Evolutionary conservation across 441 rosid genomes (phyloP), one percentile per base, ranked within the genome.

Genomic region (Mallotus japonicus): DNA sequence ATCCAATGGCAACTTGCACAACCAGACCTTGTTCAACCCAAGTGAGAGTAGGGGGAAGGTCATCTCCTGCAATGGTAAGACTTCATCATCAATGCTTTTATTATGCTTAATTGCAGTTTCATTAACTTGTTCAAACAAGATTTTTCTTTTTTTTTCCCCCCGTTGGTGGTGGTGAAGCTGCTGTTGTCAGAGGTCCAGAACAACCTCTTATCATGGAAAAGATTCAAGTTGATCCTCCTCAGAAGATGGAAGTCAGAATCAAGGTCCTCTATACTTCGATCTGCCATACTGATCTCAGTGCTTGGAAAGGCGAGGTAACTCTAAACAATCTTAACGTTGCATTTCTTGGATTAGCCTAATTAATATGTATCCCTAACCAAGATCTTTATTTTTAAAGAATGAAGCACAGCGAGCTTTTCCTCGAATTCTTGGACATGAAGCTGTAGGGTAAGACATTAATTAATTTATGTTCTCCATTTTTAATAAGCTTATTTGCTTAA

Each of bases 371-470:
- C 46, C 5, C 46, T 42, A 42, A 42, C 46, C 46, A 42, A 42
- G 8, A 8, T 42, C 46, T 42, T 42, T 19, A 15, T 17, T 5
- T 67, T 62, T 19, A 54, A 15, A 85, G 88, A 78, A 81, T 8
- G 85, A 83, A 64, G 76, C 85, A 28, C 84, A 83, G 47, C 77
- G 63, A 50, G 85, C 81, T 32, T 85, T 51, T 73, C 88, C 86
- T 1, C 73, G 86, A 50, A 81, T 85, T 44, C 57, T 85, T 14
- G 86, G 88, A 37, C 88, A 85, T 54, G 88, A 85, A 73, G 88
- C 86, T 46, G 84, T 82, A 0, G 88, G 88, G 86, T 83, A 73
- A 32, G 62, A 50, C 46, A 20, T 54, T 32, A 28, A 28, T 28
- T 28, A 28, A 28, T 28, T 1, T 19, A 42, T 32, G 15, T 28